Base-by-base conservation (phyloP, 352 stramenopile species). In the Pythium sp. region DNA sequence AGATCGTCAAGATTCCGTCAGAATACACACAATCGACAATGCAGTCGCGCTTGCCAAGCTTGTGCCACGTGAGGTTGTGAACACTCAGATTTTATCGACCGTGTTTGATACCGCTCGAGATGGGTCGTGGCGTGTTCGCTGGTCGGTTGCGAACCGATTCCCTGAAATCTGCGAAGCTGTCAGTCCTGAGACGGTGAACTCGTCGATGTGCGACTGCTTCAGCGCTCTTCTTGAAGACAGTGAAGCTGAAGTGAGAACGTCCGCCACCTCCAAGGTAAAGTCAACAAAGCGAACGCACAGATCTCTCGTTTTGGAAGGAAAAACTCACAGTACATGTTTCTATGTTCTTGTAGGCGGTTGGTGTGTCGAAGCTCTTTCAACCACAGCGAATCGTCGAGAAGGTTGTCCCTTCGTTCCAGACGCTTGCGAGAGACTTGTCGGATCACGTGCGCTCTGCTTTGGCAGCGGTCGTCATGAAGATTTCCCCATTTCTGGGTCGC, bases 61-160 rank as follows among this genome's bases (percentile, higher is more conserved):
- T 56, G 82, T 97, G 26, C 69, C 78, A 4, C 65, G 84, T 51
- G 81, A 93, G 28, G 69, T 84, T 11, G 75, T 98, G 43, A 79
- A 88, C 5, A 77, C 89, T 7, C 80, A 95, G 51, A 79, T 99
- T 12, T 71, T 99, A 7, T 91, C 95, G 12, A 85, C 95, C 0
- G 89, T 98, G 51, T 90, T 98, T 30, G 87, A 95, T 36, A 97
- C 89, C 0, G 97, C 97, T 24, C 84, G 91, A 46, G 97, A 99
- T 79, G 94, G 92, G n/a, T 98, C 97, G 32, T 99, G 98, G 98
- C 91, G 98, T 63, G 97, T 99, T 38, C 88, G 98, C 43, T 99
- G 97, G 96, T 99, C 95, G 12, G 95, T 98, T 38, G 97, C 97
- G 9, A 97, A 98, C 56, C 97, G 98, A 58, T 99, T 99, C 67